These are phyloP conservation scores for Microthlaspi erraticum DNA, from an alignment of 345 rosid genomes.

Conservation along the genomic window DNA sequence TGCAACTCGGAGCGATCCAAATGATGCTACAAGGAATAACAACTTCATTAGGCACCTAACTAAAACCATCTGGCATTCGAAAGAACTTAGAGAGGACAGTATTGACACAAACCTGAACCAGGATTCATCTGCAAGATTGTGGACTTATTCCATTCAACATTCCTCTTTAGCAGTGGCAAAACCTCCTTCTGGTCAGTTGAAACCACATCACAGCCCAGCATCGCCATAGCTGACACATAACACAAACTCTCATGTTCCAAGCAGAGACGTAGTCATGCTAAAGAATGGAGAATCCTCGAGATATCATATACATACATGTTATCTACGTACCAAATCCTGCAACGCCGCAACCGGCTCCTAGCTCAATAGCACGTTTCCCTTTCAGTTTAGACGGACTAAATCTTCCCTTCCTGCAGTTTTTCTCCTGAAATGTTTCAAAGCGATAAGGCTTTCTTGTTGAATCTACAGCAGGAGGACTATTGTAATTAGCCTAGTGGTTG, in stretches of 20 bases:
- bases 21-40: slow-evolving; percentile 59
- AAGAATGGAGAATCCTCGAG: slow-evolving; percentile 22
- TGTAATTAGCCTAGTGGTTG: too few relatives aligned
- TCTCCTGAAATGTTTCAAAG: slow-evolving; percentile 59
- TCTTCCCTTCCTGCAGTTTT: slow-evolving; percentile 84
- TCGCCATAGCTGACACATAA: slow-evolving; percentile 73
- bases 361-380: slow-evolving; percentile 90
- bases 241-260: slow-evolving; percentile 4
- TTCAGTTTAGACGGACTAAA: slow-evolving; percentile 80
- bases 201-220: slow-evolving; percentile 85
- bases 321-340: slow-evolving; percentile 87
- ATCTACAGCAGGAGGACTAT: too few relatives aligned
- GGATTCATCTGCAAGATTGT: slow-evolving; percentile 72
- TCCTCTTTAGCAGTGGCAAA: slow-evolving; percentile 75
- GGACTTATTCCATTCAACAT: slow-evolving; percentile 78
- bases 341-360: slow-evolving; percentile 97
- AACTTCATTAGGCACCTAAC: slow-evolving; percentile 14
- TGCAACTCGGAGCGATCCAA: slow-evolving; percentile 82
- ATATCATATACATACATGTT: slow-evolving; percentile 26
- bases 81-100: slow-evolving; percentile 9
- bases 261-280: slow-evolving; percentile 16
- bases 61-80: not conserved
- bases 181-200: slow-evolving; percentile 87
- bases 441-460: slow-evolving; percentile 1
- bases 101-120: slow-evolving; percentile 55